Base-by-base conservation (phyloP, 2,329 filamentous ascomycete species). In the Lasiodiplodia citricola region DNA sequence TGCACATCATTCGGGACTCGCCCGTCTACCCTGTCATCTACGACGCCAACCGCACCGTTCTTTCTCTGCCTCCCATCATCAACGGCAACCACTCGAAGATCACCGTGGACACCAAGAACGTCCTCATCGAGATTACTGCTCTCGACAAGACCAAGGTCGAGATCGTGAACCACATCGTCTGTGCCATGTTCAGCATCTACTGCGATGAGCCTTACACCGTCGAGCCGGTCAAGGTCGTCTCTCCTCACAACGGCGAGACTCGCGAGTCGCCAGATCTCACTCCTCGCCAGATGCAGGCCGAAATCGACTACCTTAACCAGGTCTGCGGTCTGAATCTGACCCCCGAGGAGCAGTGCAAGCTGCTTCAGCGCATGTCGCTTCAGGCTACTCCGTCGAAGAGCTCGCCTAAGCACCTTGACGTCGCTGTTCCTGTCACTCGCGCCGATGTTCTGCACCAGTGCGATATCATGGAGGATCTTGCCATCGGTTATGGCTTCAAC, bases 41-140 rank as follows among this genome's bases (percentile, higher is more conserved):
- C 80, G 96, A 99, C 79, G 88, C 93, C 65, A 92, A 97, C 78
- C 87, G 90, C 54, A 89, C 88, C 55, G 94, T 99, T 44, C 95
- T 96, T 83, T 98, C 95, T 8, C 86, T 99, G 75, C 96, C 96
- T 1, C 96, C 96, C 21, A 98, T 99, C 75, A 99, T 99, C 86
- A 99, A 99, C 83, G 90, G 94, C 75, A 89, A 99, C 77, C 94
- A 96, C 83, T 97, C 94, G 76, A 99, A 99, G 83, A 99, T 99
- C 79, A 93, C 90, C 8, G 83, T 96, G 55, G 84, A 96, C 78
- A 98, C 94, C 69, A 95, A 88, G 77, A 97, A 99, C 76, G 89
- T 99, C 76, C 92, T 99, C 81, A 96, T 99, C 79, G 96, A 99
- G 82, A 94, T 97, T 75, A 99, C 96, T 8, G 96, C 94, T 51